Evolutionary conservation across 306 rosid genomes (phyloP), one percentile per base, ranked within the genome.

Genomic region (Prunus padus): DNA sequence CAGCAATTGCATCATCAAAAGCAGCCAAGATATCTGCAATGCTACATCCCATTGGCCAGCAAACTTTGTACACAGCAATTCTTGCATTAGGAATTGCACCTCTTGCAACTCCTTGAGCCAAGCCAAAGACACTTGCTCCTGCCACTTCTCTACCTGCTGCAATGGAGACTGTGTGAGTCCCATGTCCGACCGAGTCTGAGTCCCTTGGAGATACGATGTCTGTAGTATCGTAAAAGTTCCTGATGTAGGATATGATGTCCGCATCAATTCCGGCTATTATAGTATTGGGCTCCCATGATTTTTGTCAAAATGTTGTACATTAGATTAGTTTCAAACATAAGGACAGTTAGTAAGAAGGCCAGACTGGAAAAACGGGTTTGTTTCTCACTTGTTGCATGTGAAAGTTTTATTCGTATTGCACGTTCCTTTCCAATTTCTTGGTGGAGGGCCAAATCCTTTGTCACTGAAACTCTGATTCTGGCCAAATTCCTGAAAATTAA

Each of bases 1-100:
- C 85, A 2, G 78, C 77, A 22, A 84, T 84, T 54, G 83, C 82
- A 42, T 81, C 84, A 30, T 80, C 82, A 19, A 77, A 77, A 13
- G 84, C 84, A 15, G 69, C 69, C 3, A 75, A 67, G 26, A 80
- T 64, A 31, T 84, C 72, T 28, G 68, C 82, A 65, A 20, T 1
- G 19, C n/a, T 1, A 56, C 85, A 80, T 22, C 80, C 77, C 33
- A 2, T 3, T 3, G 26, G 5, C 80, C 76, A 74, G 33, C 87
- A 80, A 44, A 46, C 75, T 60, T 80, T 84, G 73, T 80, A 80
- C 14, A 77, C 80, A 3, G 84, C 78, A 33, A 84, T 68, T 47
- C 87, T 68, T 2, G 80, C 80, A 40, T 51, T 50, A 2, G 84
- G 79, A 7, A 37, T 79, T 46, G 74, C 87, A 11, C 79, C 82